Conservation (phyloP, 345 rosid species). For the sweet orange (Citrus sinensis) region DVS_A1.0 CM039165.1:32082501-32083000, state of each 20-base stretch:
- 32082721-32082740: slow-evolving; percentile 1
- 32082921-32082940: no score
- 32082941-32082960: not conserved
- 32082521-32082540: slow-evolving; percentile 62
- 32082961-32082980: not conserved
- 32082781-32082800: not conserved
- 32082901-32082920: no score
- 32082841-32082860: not conserved
- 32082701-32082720: not conserved
- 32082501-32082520: slow-evolving; percentile 80
- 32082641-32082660: slow-evolving; percentile 4
- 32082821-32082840: not conserved
- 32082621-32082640: slow-evolving; percentile 41
- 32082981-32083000: not conserved
- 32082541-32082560: slow-evolving; percentile 51
- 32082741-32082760: not conserved
- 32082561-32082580: slow-evolving; percentile 32
- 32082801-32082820: not conserved
- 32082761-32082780: not conserved
- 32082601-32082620: slow-evolving; percentile 70
- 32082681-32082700: not conserved
- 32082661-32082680: not conserved
- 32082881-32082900: not conserved
- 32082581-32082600: slow-evolving; percentile 47
- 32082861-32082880: not conserved